Conservation (phyloP, 164 flowering plant species). For the Nymphaea colorata region DNA sequence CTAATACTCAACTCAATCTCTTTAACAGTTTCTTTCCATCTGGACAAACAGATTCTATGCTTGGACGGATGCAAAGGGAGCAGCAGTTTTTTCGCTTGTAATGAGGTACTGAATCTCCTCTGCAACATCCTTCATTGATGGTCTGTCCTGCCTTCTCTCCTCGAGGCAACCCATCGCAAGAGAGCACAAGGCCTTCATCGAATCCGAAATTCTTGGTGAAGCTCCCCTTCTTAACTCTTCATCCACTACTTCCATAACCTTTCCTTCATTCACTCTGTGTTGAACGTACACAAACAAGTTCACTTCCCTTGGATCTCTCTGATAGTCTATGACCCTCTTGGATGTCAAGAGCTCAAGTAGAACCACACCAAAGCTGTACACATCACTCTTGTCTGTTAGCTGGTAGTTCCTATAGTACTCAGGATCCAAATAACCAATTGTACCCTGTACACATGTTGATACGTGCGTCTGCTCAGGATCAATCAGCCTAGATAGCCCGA, state of each 20-base stretch:
- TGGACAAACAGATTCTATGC: no score
- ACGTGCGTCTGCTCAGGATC: conserved; percentile 12
- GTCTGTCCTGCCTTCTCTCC: conserved; percentile 53
- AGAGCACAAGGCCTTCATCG: neutral
- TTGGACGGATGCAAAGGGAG: no score
- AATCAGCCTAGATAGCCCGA: conserved; percentile 13
- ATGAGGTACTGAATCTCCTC: conserved; percentile 30
- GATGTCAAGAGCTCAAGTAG: conserved; percentile 8
- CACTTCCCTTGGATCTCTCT: neutral
- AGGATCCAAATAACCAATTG: conserved; percentile 8
- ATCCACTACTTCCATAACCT: neutral
- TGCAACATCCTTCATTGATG: conserved; percentile 48
- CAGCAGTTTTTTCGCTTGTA: neutral
- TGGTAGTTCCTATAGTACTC: conserved; percentile 6
- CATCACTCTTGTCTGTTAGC: conserved; percentile 11
- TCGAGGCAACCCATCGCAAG: conserved; percentile 43
- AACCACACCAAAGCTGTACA: conserved; percentile 10
- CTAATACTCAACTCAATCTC: no score
- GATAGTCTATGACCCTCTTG: neutral
- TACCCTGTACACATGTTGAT: conserved; percentile 18
- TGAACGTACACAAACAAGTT: neutral
- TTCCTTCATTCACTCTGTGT: neutral
- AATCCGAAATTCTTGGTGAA: neutral
- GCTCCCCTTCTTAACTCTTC: neutral
- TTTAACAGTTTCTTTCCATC: no score